Evolutionary conservation across 2,329 filamentous ascomycete genomes (phyloP).

Genomic region (Phialophora expanda): DNA sequence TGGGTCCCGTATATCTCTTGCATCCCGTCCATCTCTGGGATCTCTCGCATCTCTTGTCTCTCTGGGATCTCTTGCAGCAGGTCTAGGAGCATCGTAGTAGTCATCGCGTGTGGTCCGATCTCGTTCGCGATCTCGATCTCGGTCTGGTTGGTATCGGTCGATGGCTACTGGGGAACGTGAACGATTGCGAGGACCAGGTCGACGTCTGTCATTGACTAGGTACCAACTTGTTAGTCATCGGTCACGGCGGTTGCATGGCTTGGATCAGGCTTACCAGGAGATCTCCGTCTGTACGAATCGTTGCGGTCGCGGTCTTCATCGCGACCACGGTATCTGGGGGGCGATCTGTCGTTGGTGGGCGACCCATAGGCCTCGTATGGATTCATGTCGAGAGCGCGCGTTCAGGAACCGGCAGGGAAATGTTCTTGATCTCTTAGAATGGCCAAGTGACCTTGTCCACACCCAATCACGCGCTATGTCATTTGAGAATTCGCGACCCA

Average conservation of each 20-base stretch:
- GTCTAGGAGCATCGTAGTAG: conserved; percentile 25
- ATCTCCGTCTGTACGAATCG: conserved; percentile 54
- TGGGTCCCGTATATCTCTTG: conserved; percentile 42
- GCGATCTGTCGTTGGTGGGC: conserved; percentile 43
- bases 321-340: conserved; percentile 46
- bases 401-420: not conserved
- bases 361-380: conserved; percentile 55
- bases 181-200: conserved; percentile 54
- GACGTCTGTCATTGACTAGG: conserved; percentile 48
- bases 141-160: conserved; percentile 67
- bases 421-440: not conserved
- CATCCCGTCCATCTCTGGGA: conserved; percentile 1
- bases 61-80: conserved; percentile 12
- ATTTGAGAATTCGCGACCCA: conserved; percentile 12
- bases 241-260: too few species aligned
- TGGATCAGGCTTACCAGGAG: conserved; percentile 49
- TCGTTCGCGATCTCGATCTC: conserved; percentile 47
- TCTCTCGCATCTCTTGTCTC: conserved; percentile 3
- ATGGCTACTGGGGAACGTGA: conserved; percentile 67
- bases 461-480: conserved; percentile 14
- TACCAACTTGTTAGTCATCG: conserved; percentile 10
- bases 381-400: conserved; percentile 47
- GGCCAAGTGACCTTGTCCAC: conserved; percentile 14
- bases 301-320: conserved; percentile 48
- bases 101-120: conserved; percentile 33